Conservation (phyloP, 208 protist species). For the Vickermania ingenoplastis region DNA sequence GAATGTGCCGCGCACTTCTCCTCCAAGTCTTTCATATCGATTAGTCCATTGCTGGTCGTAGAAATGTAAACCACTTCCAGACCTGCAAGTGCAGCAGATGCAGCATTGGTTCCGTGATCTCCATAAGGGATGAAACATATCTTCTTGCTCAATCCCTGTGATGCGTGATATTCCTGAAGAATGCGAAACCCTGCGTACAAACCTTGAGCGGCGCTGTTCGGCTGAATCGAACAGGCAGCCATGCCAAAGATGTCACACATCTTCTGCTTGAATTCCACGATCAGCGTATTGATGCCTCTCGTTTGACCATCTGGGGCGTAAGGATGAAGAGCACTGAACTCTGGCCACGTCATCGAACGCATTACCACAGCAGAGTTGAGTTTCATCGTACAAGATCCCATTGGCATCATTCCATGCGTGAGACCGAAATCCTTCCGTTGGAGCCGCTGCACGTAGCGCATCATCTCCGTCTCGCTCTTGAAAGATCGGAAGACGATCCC, state of each 20-base stretch:
- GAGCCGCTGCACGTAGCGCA: slow-evolving; percentile 95
- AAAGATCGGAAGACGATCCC: slow-evolving; percentile 94
- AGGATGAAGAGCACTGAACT: slow-evolving; percentile 92
- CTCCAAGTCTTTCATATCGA: slow-evolving; percentile 90
- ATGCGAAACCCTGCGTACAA: slow-evolving; percentile 95
- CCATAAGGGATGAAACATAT: slow-evolving; percentile 96
- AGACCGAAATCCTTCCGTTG: slow-evolving; percentile 93
- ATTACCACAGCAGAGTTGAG: slow-evolving; percentile 95
- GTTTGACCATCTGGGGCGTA: slow-evolving; percentile 91
- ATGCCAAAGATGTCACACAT: slow-evolving; percentile 94
- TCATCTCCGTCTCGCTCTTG: slow-evolving; percentile 94
- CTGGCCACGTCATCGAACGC: slow-evolving; percentile 92
- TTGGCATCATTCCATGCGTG: slow-evolving; percentile 93
- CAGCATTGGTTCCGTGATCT: slow-evolving; percentile 99
- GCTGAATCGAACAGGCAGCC: slow-evolving; percentile 91
- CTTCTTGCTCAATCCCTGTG: slow-evolving; percentile 75
- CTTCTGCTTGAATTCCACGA: slow-evolving; percentile 72
- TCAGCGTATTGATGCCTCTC: slow-evolving; percentile 68
- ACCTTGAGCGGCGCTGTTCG: slow-evolving; percentile 95
- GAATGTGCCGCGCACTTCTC: slow-evolving; percentile 86
- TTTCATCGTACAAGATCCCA: slow-evolving; percentile 99
- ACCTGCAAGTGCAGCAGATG: slow-evolving; percentile 91
- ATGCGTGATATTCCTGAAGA: slow-evolving; percentile 73
- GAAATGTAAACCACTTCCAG: slow-evolving; percentile 90
- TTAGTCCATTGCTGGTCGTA: slow-evolving; percentile 83